Evolutionary conservation across 2,329 filamentous ascomycete genomes (phyloP), one percentile per base, ranked within the genome.

Genomic region (Aspergillus ochraceus): DNA sequence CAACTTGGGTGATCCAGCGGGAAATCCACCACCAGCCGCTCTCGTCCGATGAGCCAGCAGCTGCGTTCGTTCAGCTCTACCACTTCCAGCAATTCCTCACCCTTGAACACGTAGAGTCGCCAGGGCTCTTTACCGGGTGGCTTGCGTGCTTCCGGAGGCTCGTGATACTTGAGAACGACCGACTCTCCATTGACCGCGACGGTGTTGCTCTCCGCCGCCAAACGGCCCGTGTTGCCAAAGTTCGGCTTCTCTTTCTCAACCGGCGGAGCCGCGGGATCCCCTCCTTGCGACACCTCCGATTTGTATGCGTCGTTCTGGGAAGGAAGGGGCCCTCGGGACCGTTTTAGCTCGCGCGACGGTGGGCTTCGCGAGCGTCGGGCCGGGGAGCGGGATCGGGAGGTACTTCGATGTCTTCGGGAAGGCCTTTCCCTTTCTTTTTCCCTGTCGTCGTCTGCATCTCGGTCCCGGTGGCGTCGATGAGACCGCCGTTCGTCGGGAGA

Each of bases 91-190:
- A 96, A 83, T 58, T 92, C 90, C 29, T 84, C 76, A 11, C 87
- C 90, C 72, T 97, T 97, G 84, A 99, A 99, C 22, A 97, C 85
- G 73, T 96, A 98, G 52, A 99, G 81, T 61, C 91, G 90, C 94
- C 94, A 99, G 59, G 86, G 80, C 66, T 95, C 88, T 57, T 87
- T 88, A 0, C 89, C 72, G 0, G 93, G 84, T 0, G 95, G 91
- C 68, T 97, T 97, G 60, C 95, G 90, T 53, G 94, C 91, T 79
- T 99, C 95, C 11, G 91, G 80, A 1, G 95, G 95, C 77, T 99
- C 95, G 78, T 97, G 91, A 76, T 99, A 99, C 80, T 98, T 98
- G 51, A 99, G 85, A 3, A 91, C 87, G 57, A 97, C 88, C 22
- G 84, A 84, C 59, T 91, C 91, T 69, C 74, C 75, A 42, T 69